These are phyloP conservation scores for Tricholoma bakamatsutake DNA, from an alignment of 768 basidiomycete genomes.

Conservation along the genomic window DNA sequence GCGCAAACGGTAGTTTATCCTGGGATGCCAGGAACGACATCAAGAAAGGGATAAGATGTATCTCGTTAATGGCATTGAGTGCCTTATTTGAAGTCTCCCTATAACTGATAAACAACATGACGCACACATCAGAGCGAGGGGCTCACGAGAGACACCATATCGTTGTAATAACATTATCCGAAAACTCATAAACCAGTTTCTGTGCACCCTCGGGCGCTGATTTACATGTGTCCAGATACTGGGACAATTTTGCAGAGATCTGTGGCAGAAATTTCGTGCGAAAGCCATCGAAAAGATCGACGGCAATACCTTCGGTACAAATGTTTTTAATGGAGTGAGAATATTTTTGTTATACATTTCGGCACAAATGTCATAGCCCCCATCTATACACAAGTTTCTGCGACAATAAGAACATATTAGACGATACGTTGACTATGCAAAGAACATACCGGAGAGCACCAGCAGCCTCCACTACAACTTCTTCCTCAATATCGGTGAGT, in stretches of 20 bases:
- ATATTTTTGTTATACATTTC: slow-evolving; percentile 98
- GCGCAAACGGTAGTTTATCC: slow-evolving; percentile 59
- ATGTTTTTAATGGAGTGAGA: slow-evolving; percentile 65
- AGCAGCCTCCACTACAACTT: slow-evolving; percentile 84
- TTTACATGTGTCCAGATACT: slow-evolving; percentile 57
- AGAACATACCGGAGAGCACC: slow-evolving; percentile 74
- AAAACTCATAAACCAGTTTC: slow-evolving; percentile 78
- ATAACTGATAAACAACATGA: slow-evolving; percentile 23
- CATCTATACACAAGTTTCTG: slow-evolving; percentile 93
- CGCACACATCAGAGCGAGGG: neutral
- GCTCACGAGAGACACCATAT: slow-evolving; percentile 95
- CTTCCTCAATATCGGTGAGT: slow-evolving; percentile 85
- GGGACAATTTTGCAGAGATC: slow-evolving; percentile 70
- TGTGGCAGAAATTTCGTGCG: slow-evolving; percentile 22
- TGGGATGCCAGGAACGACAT: slow-evolving; percentile 82
- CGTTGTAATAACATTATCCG: slow-evolving; percentile 89
- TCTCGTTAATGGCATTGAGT: slow-evolving; percentile 77
- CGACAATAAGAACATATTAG: neutral
- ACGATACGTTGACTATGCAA: neutral
- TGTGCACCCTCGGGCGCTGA: slow-evolving; percentile 62
- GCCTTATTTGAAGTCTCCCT: slow-evolving; percentile 94
- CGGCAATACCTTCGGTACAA: slow-evolving; percentile 66
- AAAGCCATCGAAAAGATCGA: neutral
- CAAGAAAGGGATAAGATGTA: slow-evolving; percentile 74
- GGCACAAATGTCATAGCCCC: slow-evolving; percentile 91